These are phyloP conservation scores for Sclerotinia subarctica DNA, from an alignment of 2,329 filamentous ascomycete genomes.

Conservation along the genomic window DNA sequence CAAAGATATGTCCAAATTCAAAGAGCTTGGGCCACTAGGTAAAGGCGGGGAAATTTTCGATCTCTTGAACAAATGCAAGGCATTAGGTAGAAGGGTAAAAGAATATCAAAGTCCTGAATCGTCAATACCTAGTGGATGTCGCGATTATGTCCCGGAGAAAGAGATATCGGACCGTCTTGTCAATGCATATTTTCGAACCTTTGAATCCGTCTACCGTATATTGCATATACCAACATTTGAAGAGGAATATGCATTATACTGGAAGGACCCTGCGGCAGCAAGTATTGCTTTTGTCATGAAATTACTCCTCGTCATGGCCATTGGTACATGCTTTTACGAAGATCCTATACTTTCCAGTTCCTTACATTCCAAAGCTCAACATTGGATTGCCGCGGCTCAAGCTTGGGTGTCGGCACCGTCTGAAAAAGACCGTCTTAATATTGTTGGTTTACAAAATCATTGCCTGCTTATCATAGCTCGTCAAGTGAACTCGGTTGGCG, in stretches of 20 bases:
- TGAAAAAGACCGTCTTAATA: conserved; percentile 48
- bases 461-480: conserved; percentile 51
- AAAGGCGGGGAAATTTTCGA: conserved; percentile 17
- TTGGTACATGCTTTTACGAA: conserved; percentile 26
- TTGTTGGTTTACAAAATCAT: conserved; percentile 50
- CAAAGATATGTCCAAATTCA: conserved; percentile 15
- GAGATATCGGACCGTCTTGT: conserved; percentile 39
- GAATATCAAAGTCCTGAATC: conserved; percentile 9
- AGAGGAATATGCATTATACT: conserved; percentile 43
- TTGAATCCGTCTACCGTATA: conserved; percentile 45
- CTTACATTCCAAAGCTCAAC: conserved; percentile 19
- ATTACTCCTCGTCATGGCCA: conserved; percentile 23
- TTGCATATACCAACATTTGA: conserved; percentile 46
- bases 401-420: conserved; percentile 31
- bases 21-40: conserved; percentile 10
- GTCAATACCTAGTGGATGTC: conserved; percentile 13
- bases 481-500: conserved; percentile 46
- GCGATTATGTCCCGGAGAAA: conserved; percentile 21
- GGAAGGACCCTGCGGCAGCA: conserved; percentile 34
- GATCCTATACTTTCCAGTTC: conserved; percentile 9
- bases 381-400: conserved; percentile 28
- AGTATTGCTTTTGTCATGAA: conserved; percentile 23
- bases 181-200: conserved; percentile 43
- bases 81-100: conserved; percentile 22
- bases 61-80: conserved; percentile 25